phyloP scores from a whole-genome alignment of 495 filamentous ascomycete species.

The Penicillium pancosmium region DNA sequence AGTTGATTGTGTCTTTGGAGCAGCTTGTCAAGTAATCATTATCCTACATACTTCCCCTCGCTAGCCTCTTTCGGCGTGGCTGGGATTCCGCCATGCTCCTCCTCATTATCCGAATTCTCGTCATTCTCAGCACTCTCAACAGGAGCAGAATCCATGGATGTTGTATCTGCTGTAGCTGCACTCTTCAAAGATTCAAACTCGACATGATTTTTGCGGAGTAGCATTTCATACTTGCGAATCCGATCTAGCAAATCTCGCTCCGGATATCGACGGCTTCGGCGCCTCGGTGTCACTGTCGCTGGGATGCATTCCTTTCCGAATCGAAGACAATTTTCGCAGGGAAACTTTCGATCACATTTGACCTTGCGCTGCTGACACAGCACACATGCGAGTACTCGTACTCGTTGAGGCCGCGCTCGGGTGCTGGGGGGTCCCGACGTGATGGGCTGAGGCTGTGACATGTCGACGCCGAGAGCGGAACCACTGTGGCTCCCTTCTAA shows the following conservation, averaged over 20 bases:
- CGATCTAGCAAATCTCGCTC: slow-evolving; percentile 58
- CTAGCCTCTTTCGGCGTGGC: slow-evolving; percentile 33
- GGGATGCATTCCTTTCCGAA: slow-evolving; percentile 50
- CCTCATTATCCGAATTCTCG: slow-evolving; percentile 27
- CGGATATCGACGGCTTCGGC: slow-evolving; percentile 52
- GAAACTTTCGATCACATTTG: slow-evolving; percentile 58
- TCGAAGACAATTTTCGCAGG: slow-evolving; percentile 54
- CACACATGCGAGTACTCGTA: slow-evolving; percentile 58
- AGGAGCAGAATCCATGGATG: neutral
- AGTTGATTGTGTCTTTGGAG: neutral
- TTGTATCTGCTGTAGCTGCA: slow-evolving; percentile 20
- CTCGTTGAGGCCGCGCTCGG: slow-evolving; percentile 36
- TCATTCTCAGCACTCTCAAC: neutral
- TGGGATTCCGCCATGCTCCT: slow-evolving; percentile 13
- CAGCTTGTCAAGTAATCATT: slow-evolving; percentile 15
- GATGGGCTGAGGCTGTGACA: neutral
- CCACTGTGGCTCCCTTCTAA: too few relatives aligned
- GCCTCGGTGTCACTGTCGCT: slow-evolving; percentile 41
- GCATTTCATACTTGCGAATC: slow-evolving; percentile 52
- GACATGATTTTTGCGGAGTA: slow-evolving; percentile 55
- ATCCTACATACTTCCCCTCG: slow-evolving; percentile 42
- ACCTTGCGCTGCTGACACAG: slow-evolving; percentile 61
- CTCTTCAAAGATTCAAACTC: slow-evolving; percentile 54
- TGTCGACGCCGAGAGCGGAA: neutral
- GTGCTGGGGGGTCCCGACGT: neutral